Evolutionary conservation across 1,139 yeast species (phyloP).

Genomic region (Blastobotrys capitulatus): DNA sequence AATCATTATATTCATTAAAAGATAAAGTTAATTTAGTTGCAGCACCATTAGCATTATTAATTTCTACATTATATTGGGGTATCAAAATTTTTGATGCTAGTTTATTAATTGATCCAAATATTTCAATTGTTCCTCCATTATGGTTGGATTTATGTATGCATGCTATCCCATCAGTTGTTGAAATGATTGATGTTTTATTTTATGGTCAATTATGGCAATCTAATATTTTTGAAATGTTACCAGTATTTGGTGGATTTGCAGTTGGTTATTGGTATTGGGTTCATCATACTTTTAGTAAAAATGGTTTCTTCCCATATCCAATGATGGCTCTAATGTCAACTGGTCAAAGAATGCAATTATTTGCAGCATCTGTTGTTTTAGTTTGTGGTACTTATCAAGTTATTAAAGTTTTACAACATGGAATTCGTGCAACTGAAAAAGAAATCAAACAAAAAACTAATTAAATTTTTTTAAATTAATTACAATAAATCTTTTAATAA

Average conservation of each 20-base stretch:
- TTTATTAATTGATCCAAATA: constrained; percentile 26
- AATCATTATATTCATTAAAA: constrained; percentile 18
- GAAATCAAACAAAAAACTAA: not conserved
- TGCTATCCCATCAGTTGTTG: constrained; percentile 28
- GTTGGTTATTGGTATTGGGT: constrained; percentile 33
- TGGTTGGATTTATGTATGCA: constrained; percentile 30
- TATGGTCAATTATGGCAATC: constrained; percentile 24
- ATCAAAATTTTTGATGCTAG: constrained; percentile 24
- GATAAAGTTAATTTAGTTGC: constrained; percentile 23
- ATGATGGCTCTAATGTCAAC: constrained; percentile 8
- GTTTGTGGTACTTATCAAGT: constrained; percentile 5
- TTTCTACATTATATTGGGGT: constrained; percentile 31
- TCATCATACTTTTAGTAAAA: constrained; percentile 24
- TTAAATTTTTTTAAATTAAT: not conserved
- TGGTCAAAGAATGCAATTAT: constrained; percentile 7
- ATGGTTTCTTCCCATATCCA: constrained; percentile 35
- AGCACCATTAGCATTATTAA: constrained; percentile 31
- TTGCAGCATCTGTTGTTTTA: constrained; percentile 2
- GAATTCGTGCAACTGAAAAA: constrained; percentile 1
- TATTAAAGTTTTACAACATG: constrained; percentile 3
- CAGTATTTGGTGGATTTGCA: constrained; percentile 20
- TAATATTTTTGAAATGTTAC: constrained; percentile 17
- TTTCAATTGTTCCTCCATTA: constrained; percentile 21
- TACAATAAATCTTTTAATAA: not conserved
- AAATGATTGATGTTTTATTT: constrained; percentile 24